Evolutionary conservation across 2,329 filamentous ascomycete species (phyloP), one percentile per base, ranked within the genome.

Genomic region (Nakataea oryzae): DNA sequence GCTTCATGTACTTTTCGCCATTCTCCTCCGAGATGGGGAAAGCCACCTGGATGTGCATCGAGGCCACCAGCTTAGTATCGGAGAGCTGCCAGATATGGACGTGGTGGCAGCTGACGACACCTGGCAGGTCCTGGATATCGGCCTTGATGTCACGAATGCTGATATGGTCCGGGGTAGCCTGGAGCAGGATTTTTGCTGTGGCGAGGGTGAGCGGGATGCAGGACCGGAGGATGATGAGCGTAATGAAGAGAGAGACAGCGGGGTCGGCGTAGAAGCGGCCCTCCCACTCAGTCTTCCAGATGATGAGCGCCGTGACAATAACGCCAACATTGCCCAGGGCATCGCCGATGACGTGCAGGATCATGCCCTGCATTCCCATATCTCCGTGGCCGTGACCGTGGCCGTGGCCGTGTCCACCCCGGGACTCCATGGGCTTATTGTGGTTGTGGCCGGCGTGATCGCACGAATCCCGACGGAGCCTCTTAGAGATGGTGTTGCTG

Each of bases 21-120:
- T 88, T 88, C 67, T 92, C 86, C 59, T 89, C 90, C 71, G 92
- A 88, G 73, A 96, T 92, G 67, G 93, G 90, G 73, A 96, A 96
- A 58, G 87, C 86, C 27, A 99, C 89, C 73, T 96, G 91, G 57
- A 99, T 88, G 72, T 99, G 95, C 75, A 99, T 85, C 13, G 90
- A 95, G 14, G 95, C 93, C 50, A 99, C 89, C 41, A 96, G 81
- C 78, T 97, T 96, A 61, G 92, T 95, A 72, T 97, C 93, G 21
- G 90, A 96, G 41, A 99, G 83, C 74, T 97, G 93, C 95, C 95
- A 99, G 65, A 99, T 92, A 73, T 99, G 95, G 27, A 99, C 82
- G 73, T 99, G 93, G 75, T 99, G 95, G 71, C 92, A 96, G 72
- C 89, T 91, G 64, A 95, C 80, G 58, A 99, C 89, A 55, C 93